Conservation (phyloP, 2,329 filamentous ascomycete genomes). For the Biscogniauxia marginata region DNA sequence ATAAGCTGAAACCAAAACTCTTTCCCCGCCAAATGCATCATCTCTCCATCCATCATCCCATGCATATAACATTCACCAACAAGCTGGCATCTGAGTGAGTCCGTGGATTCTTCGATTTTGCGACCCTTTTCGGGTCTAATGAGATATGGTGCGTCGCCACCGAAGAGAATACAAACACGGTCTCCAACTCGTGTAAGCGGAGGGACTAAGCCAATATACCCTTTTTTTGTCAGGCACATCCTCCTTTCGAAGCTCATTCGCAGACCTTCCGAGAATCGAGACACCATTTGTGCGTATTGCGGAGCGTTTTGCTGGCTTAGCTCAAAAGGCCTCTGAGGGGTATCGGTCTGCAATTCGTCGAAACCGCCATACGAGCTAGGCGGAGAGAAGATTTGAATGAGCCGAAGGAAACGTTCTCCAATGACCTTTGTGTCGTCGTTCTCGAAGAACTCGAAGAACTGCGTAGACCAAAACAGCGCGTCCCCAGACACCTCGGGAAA, state of each 20-base stretch:
- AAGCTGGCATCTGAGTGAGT: constrained; percentile 5
- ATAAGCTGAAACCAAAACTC: constrained; percentile 9
- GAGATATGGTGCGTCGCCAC: constrained; percentile 3
- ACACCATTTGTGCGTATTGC: neutral
- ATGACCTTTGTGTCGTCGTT: constrained; percentile 6
- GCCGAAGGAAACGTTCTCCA: neutral
- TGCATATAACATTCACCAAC: constrained; percentile 15
- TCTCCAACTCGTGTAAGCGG: constrained; percentile 9
- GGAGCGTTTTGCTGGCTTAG: neutral
- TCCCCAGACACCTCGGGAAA: neutral
- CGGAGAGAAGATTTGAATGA: constrained; percentile 2
- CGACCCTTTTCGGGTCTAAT: neutral
- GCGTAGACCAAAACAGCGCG: constrained; percentile 3
- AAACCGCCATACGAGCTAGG: neutral
- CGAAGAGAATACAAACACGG: constrained; percentile 4
- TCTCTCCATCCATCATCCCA: constrained; percentile 13
- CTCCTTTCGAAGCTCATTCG: constrained; percentile 9
- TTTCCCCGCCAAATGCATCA: neutral
- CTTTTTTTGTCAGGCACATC: constrained; percentile 9
- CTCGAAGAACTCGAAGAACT: constrained; percentile 3
- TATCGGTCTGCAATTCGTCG: neutral
- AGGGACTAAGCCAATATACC: constrained; percentile 9
- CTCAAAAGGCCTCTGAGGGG: neutral
- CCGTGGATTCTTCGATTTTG: neutral
- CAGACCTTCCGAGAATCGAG: constrained; percentile 7